phyloP scores from a whole-genome alignment of 2,329 filamentous ascomycete species.

The Plectosphaerella sp. region DNA sequence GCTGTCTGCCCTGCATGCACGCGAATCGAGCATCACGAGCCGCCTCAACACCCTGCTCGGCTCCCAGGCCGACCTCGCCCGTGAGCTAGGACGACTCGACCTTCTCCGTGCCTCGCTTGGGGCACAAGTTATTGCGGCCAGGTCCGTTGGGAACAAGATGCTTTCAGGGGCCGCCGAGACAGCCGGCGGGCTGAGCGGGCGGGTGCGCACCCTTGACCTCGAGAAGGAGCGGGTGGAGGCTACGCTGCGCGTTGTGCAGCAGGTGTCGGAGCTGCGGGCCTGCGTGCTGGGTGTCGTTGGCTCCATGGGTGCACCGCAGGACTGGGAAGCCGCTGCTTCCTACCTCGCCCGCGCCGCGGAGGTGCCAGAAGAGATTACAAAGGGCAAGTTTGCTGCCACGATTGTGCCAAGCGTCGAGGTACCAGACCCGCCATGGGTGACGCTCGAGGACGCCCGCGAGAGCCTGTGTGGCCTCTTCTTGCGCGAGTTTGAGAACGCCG shows the following conservation, averaged over 20 bases:
- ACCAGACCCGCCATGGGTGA: slow-evolving; percentile 83
- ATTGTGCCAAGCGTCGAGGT: slow-evolving; percentile 96
- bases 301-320: slow-evolving; percentile 95
- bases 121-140: slow-evolving; percentile 77
- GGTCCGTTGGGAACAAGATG: slow-evolving; percentile 85
- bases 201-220: slow-evolving; percentile 81
- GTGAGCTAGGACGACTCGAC: slow-evolving; percentile 83
- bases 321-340: slow-evolving; percentile 94
- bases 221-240: slow-evolving; percentile 90
- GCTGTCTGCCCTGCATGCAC: slow-evolving; percentile 68
- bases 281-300: slow-evolving; percentile 92
- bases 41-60: slow-evolving; percentile 73
- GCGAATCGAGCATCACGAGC: slow-evolving; percentile 69
- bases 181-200: slow-evolving; percentile 77
- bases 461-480: slow-evolving; percentile 87
- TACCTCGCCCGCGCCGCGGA: slow-evolving; percentile 81
- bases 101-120: slow-evolving; percentile 84
- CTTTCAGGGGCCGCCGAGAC: slow-evolving; percentile 81
- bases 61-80: slow-evolving; percentile 80
- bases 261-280: slow-evolving; percentile 93
- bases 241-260: slow-evolving; percentile 87
- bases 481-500: slow-evolving; percentile 90
- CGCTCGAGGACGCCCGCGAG: slow-evolving; percentile 81
- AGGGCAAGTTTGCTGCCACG: slow-evolving; percentile 81
- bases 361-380: slow-evolving; percentile 74